Base-by-base conservation (phyloP, 192 early-diverging fungal species). In the Geranomyces michiganensis region DNA sequence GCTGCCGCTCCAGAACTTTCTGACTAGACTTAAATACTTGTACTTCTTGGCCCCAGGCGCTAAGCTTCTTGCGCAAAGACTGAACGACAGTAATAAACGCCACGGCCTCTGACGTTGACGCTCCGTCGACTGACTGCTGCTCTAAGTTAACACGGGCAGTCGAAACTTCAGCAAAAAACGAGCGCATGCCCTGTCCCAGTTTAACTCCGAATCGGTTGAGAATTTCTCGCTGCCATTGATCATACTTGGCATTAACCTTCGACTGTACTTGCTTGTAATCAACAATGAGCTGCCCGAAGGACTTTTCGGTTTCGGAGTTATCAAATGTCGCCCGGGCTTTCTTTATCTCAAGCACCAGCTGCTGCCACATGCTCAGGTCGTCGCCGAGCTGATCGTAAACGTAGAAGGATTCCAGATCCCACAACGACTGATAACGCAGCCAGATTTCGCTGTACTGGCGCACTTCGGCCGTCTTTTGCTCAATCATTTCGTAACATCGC, bases 231-330 rank as follows among this genome's bases (percentile, higher is more conserved):
- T 99, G 98, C 98, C 97, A 99, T 66, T 82, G 85, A 71, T 99
- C 98, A 83, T 99, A 99, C 74, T 96, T 95, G 47, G 90, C 87
- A 61, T 96, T 99, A 59, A 99, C 96, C 75, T 98, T 99, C 58
- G 89, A 86, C 78, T 99, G 98, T n/a, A 98, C 96, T 77, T 96
- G 94, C 71, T 92, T 95, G 79, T 98, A 99, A 74, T 99, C 92
- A 33, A 99, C 84, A 0, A 95, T 85, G n/a, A 88, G 76, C 14
- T 90, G 84, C 14, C 94, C 95, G 76, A 99, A 95, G 0, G 89
- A 85, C 75, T 94, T 91, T 45, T 87, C 85, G 0, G 92, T 96
- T 73, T 95, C 93, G 0, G 94, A 92, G 67, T 94, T 99, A 84
- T 99, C 97, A 81, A 99, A 99, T 0, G 96, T 98, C 0, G 85